Evolutionary conservation across 148 eudicot genomes (phyloP), one percentile per base, ranked within the genome.

Genomic region (Oxyria digyna): DNA sequence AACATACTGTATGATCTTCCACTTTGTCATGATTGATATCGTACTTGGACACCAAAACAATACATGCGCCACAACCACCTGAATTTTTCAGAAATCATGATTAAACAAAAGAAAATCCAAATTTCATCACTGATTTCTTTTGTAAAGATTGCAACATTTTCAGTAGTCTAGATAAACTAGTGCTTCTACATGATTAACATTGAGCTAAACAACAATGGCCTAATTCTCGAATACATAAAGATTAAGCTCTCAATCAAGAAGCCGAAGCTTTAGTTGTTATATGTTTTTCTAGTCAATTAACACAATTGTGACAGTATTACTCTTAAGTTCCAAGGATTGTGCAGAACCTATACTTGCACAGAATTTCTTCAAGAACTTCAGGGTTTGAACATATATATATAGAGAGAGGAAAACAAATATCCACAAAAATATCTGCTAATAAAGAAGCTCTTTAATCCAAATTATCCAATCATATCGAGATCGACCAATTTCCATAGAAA

Each of bases 51-150:
- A 93, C 83, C 71, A 87, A 78, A 69, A 87, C 95, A 76, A 78
- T 80, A 79, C 98, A 93, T 74, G 97, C 90, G 37, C 96, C 97
- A 74, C 97, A 91, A 31, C 97, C 97, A 87, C 97, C 97, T 91
- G 83, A 54, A 38, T 5, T 63, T 54, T 24, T 10, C 23, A 54
- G 15, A 17, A n/a, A n/a, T n/a, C n/a, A n/a, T n/a, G n/a, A n/a
- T n/a, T n/a, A n/a, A n/a, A n/a, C n/a, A n/a, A 20, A 2, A 11
- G 13, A 23, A 59, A 29, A 29, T 31, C 37, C 4, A 14, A 1
- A 29, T 6, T 57, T 4, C 18, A 35, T n/a, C n/a, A 35, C 38
- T 35, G 38, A 35, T 2, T 57, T 57, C 18, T 26, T 57, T 14
- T 8, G 12, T n/a, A 57, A 57, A 35, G 38, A 35, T 35, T 35